Conservation (phyloP, 2,329 filamentous ascomycete species). For the Trichoderma hamatum region DNA sequence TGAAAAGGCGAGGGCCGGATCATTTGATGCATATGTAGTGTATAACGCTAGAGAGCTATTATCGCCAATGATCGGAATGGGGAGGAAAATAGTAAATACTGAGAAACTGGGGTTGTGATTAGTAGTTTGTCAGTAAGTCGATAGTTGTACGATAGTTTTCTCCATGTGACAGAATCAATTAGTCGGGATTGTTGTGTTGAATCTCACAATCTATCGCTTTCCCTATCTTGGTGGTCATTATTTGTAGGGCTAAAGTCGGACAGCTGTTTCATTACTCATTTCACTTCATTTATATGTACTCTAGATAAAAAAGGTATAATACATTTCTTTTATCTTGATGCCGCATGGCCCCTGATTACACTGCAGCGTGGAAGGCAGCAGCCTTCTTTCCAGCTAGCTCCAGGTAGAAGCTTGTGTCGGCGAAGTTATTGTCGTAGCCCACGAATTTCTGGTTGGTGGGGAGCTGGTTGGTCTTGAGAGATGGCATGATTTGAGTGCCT, state of each 20-base stretch:
- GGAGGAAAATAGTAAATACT: too few species aligned
- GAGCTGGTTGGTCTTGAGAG: slow-evolving; percentile 18
- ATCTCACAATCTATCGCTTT: not conserved
- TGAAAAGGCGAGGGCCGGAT: too few species aligned
- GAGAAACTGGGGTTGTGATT: too few species aligned
- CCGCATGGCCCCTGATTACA: not conserved
- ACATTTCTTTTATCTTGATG: not conserved
- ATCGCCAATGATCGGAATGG: not conserved
- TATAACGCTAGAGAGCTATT: too few species aligned
- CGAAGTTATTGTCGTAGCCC: slow-evolving; percentile 15
- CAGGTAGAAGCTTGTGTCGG: slow-evolving; percentile 21
- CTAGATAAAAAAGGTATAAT: not conserved
- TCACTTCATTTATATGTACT: not conserved
- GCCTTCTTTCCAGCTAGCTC: slow-evolving; percentile 17
- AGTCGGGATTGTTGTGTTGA: not conserved
- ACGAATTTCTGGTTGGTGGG: slow-evolving; percentile 24
- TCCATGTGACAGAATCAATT: not conserved
- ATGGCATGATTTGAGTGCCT: slow-evolving; percentile 21
- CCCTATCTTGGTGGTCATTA: too few species aligned
- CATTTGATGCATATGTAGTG: not conserved
- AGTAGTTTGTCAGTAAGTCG: not conserved
- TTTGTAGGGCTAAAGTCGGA: not conserved
- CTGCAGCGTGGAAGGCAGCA: slow-evolving; percentile 16
- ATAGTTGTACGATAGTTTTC: not conserved
- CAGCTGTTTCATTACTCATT: not conserved